Evolutionary conservation across 441 rosid species (phyloP).

Genomic region (Melianthus villosus): DNA sequence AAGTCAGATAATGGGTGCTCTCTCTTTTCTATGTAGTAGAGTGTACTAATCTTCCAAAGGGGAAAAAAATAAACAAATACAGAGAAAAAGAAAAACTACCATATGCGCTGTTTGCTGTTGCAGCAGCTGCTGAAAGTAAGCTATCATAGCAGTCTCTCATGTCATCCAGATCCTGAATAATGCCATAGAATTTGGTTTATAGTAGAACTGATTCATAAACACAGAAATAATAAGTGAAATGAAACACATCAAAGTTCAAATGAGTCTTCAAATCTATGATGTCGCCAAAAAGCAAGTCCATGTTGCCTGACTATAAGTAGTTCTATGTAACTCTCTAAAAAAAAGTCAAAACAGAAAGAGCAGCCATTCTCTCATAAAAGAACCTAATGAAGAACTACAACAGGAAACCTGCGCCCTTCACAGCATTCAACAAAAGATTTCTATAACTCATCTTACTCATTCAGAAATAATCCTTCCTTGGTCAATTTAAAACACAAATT

Average conservation of each 20-base stretch:
- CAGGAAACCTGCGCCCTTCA: too few relatives aligned
- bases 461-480: too few relatives aligned
- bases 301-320: not conserved
- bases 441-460: too few relatives aligned
- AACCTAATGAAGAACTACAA: too few relatives aligned
- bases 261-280: too few relatives aligned
- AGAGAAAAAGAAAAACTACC: conserved; percentile 19
- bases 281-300: not conserved
- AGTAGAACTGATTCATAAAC: not conserved
- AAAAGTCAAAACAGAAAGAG: not conserved
- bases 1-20: too few relatives aligned
- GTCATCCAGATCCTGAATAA: conserved; percentile 37
- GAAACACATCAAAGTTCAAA: not conserved
- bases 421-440: too few relatives aligned
- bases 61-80: not conserved
- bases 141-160: conserved; percentile 60
- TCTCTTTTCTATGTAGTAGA: too few relatives aligned
- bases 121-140: conserved; percentile 59
- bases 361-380: too few relatives aligned
- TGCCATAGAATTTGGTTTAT: not conserved
- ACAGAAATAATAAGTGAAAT: not conserved
- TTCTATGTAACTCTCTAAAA: not conserved
- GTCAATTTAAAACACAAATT: too few relatives aligned
- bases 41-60: not conserved
- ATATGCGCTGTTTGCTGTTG: conserved; percentile 40